Evolutionary conservation across 345 rosid genomes (phyloP).

Genomic region (Turnera subulata): DNA sequence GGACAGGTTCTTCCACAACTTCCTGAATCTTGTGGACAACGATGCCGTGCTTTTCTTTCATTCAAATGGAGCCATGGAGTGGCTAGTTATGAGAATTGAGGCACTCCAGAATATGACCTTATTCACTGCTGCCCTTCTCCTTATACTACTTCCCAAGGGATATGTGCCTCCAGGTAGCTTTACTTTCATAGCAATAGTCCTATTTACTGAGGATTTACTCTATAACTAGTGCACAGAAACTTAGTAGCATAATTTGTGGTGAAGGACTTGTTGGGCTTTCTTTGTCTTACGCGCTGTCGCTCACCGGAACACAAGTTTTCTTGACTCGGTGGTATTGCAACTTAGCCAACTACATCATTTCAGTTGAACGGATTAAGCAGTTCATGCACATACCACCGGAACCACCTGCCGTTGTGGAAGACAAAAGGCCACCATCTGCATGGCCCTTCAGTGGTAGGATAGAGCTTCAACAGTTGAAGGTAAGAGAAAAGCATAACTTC

Average conservation of each 20-base stretch:
- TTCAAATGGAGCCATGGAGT: conserved; percentile 73
- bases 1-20: conserved; percentile 60
- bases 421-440: conserved; percentile 18
- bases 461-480: conserved; percentile 25
- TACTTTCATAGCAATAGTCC: neutral
- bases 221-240: too few species aligned
- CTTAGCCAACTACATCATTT: conserved; percentile 28
- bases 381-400: conserved; percentile 30
- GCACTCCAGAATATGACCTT: conserved; percentile 64
- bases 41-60: conserved; percentile 77
- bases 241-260: neutral
- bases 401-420: conserved; percentile 25
- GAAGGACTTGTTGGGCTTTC: conserved; percentile 25
- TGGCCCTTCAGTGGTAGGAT: conserved; percentile 32
- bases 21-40: conserved; percentile 53
- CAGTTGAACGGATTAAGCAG: conserved; percentile 33
- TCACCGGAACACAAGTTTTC: conserved; percentile 19
- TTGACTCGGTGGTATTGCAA: conserved; percentile 24
- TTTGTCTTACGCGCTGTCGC: conserved; percentile 21
- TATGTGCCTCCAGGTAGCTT: conserved; percentile 32
- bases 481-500: neutral
- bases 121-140: conserved; percentile 66
- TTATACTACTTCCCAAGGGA: conserved; percentile 65
- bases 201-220: neutral
- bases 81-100: conserved; percentile 71